These are phyloP conservation scores for Blastocystis sp. DNA, from an alignment of 352 stramenopile species.

Conservation along the genomic window DNA sequence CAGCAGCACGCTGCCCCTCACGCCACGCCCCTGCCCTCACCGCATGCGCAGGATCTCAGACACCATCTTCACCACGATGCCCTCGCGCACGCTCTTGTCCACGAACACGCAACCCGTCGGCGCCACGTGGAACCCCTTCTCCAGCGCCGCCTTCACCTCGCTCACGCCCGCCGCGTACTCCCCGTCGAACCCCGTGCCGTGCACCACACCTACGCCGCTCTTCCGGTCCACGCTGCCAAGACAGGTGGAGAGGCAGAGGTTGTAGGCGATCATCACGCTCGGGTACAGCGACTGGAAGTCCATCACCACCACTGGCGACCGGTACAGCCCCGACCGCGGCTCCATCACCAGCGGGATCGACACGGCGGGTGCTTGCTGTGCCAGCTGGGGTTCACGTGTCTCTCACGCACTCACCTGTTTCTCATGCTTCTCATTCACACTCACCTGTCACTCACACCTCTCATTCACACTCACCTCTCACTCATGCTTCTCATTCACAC, in stretches of 20 bases:
- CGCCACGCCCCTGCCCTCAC: neutral
- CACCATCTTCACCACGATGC: slow-evolving; percentile 91
- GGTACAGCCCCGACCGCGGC: slow-evolving; percentile 89
- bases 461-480: neutral
- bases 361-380: slow-evolving; percentile 84
- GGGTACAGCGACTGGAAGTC: slow-evolving; percentile 99
- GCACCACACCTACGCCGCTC: slow-evolving; percentile 19
- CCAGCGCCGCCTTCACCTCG: neutral
- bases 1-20: slow-evolving; percentile 85
- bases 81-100: slow-evolving; percentile 84
- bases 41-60: slow-evolving; percentile 88
- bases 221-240: slow-evolving; percentile 83
- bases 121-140: slow-evolving; percentile 54
- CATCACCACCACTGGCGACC: slow-evolving; percentile 92
- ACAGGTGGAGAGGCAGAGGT: slow-evolving; percentile 95
- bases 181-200: slow-evolving; percentile 52
- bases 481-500: neutral
- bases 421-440: neutral
- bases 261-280: slow-evolving; percentile 97
- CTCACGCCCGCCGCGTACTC: neutral
- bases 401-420: neutral
- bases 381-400: slow-evolving; percentile 74
- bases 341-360: slow-evolving; percentile 89
- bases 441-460: neutral
- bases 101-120: slow-evolving; percentile 71